Evolutionary conservation across 108 stramenopile genomes (phyloP), one percentile per base, ranked within the genome.

Genomic region (Pelagomonas calceolata): DNA sequence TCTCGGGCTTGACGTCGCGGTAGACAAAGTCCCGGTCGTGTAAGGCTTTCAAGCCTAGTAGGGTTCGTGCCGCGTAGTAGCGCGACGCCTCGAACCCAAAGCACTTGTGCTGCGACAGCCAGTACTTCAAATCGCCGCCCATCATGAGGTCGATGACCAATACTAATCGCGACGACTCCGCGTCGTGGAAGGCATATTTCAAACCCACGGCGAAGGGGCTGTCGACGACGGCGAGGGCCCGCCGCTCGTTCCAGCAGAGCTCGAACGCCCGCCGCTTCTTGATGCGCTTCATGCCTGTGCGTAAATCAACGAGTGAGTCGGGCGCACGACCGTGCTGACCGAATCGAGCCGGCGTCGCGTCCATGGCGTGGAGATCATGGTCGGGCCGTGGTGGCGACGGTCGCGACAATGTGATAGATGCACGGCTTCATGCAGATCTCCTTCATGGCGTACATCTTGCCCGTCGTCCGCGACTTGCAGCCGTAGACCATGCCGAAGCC

Each of bases 1-100:
- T 97, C 77, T 97, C 95, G 4, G 95, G 95, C 84, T 97, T 96
- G 68, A 96, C 73, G 77, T 92, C 93, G 77, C 95, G 73, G 76
- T 95, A 96, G 17, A 94, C 94, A 72, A 94, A 91, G 30, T 80
- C 74, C 39, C 81, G 65, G 78, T 94, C 89, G 78, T 95, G 94
- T 43, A 97, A 79, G 34, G 90, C 91, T 70, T 89, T 85, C 64
- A 95, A 76, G 32, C 91, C 95, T 18, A 97, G 86, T 86, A 94
- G 86, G 60, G 92, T 94, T 36, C 93, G 82, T 32, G 93, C 92
- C 34, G 90, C 84, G 77, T 92, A 96, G 77, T 93, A 96, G 72
- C 82, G 85, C 68, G 86, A 81, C 78, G 89, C 86, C 67, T 76
- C 75, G 66, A 75, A 83, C 51, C 86, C 82, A 70, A 92, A 92